Percentiles rank a stretch among this genome's conserved stretches.
Conservation (phyloP, 345 rosid genomes). For the Sisymbrium irio region DNA sequence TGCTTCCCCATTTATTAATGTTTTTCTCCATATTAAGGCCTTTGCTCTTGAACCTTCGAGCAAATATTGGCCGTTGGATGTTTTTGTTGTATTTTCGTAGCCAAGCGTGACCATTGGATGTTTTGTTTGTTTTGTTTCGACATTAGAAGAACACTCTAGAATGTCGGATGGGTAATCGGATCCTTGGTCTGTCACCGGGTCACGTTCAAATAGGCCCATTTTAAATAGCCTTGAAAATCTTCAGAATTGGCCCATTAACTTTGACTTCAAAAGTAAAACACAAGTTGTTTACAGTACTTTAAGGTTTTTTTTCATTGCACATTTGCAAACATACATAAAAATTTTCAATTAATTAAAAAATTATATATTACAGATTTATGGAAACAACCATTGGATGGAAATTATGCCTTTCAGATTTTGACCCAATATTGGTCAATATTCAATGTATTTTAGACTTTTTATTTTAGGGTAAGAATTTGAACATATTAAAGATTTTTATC, state of each 20-base stretch:
- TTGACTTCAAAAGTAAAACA: neutral
- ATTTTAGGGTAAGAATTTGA: neutral
- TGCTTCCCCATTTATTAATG: neutral
- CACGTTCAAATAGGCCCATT: conserved; percentile 15
- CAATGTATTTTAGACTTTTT: neutral
- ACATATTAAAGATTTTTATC: neutral
- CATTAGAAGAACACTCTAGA: conserved; percentile 17
- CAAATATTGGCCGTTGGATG: conserved; percentile 22
- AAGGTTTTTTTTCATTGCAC: neutral
- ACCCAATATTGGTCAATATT: neutral
- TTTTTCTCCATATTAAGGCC: neutral
- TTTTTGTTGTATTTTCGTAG: neutral
- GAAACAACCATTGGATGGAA: neutral
- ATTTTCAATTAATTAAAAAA: neutral
- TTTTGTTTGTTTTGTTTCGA: neutral
- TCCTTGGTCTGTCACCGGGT: conserved; percentile 11
- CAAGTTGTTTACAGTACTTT: too few species aligned
- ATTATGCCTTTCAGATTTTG: neutral
- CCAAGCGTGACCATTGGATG: conserved; percentile 18
- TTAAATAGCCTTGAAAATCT: neutral
- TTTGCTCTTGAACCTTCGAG: conserved; percentile 23
- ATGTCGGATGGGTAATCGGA: conserved; percentile 3
- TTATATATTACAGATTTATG: neutral
- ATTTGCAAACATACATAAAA: too few species aligned
- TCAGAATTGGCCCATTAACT: neutral